phyloP scores from a whole-genome alignment of 2,329 filamentous ascomycete genomes.

The Colletotrichum spaethianum region DNA sequence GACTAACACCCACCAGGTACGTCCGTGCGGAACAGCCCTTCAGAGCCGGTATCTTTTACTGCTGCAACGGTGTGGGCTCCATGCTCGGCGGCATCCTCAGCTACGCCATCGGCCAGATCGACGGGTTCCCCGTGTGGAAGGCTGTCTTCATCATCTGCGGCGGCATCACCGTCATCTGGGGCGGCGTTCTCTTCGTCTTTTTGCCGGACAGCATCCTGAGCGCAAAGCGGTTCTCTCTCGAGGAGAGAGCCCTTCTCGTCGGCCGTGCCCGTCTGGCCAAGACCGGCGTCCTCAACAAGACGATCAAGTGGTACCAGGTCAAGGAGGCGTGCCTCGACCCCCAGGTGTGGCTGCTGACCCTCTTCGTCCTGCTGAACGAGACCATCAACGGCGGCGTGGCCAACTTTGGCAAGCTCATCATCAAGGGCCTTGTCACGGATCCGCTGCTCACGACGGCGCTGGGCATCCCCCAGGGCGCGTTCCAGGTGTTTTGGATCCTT shows the following conservation, averaged over 20 bases:
- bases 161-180: conserved; percentile 69
- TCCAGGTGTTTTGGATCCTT: conserved; percentile 68
- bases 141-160: conserved; percentile 73
- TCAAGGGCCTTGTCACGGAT: conserved; percentile 50
- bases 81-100: conserved; percentile 73
- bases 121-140: conserved; percentile 65
- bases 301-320: conserved; percentile 63
- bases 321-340: conserved; percentile 64
- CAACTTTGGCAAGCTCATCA: conserved; percentile 47
- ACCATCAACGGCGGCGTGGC: conserved; percentile 66
- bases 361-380: conserved; percentile 60
- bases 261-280: conserved; percentile 66
- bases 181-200: conserved; percentile 67
- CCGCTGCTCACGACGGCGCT: conserved; percentile 61
- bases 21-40: conserved; percentile 61
- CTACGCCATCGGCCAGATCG: conserved; percentile 73
- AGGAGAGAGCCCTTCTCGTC: conserved; percentile 69
- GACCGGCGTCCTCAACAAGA: conserved; percentile 62
- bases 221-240: conserved; percentile 70
- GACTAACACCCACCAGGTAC: conserved; percentile 50
- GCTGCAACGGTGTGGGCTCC: conserved; percentile 68
- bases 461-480: conserved; percentile 68
- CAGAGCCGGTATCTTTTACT: conserved; percentile 56
- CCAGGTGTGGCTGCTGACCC: conserved; percentile 72
- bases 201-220: conserved; percentile 75